phyloP scores from a whole-genome alignment of 805 yeast genomes.

The Lipomyces oligophaga region DNA sequence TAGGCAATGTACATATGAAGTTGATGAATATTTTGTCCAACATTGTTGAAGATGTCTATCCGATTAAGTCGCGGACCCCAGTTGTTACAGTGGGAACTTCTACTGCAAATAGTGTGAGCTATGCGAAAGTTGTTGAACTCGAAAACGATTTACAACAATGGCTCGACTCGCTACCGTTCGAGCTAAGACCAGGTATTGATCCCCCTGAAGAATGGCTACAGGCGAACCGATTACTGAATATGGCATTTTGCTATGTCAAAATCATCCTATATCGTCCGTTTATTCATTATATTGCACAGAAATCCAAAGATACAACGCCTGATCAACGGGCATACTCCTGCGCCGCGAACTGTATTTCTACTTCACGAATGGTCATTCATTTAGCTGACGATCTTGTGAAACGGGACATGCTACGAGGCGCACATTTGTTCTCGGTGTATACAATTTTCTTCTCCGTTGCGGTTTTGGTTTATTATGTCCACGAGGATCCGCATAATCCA shows the following conservation, averaged over 20 bases:
- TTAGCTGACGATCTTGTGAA: constrained; percentile 76
- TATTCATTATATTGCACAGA: constrained; percentile 73
- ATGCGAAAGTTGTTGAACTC: constrained; percentile 50
- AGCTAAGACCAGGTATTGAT: constrained; percentile 65
- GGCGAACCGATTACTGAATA: constrained; percentile 62
- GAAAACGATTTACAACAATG: constrained; percentile 69
- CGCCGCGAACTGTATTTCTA: constrained; percentile 79
- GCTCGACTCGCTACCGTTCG: constrained; percentile 66
- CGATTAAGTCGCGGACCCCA: constrained; percentile 46
- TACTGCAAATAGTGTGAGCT: constrained; percentile 25
- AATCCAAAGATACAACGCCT: constrained; percentile 36
- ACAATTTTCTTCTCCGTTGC: constrained; percentile 87
- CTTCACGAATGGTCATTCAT: constrained; percentile 76
- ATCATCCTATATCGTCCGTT: constrained; percentile 83
- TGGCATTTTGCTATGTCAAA: constrained; percentile 55
- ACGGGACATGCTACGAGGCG: constrained; percentile 67
- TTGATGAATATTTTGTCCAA: constrained; percentile 66
- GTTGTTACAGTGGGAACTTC: constrained; percentile 10
- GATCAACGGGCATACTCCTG: constrained; percentile 64
- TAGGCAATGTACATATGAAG: constrained; percentile 81
- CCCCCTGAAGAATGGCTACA: constrained; percentile 64
- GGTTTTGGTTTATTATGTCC: constrained; percentile 75
- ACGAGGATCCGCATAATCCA: constrained; percentile 42
- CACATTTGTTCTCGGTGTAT: constrained; percentile 88
- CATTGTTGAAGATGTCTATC: constrained; percentile 70